Evolutionary conservation across 2,329 filamentous ascomycete species (phyloP), one percentile per base, ranked within the genome.

Genomic region (Uncinocarpus reesii): DNA sequence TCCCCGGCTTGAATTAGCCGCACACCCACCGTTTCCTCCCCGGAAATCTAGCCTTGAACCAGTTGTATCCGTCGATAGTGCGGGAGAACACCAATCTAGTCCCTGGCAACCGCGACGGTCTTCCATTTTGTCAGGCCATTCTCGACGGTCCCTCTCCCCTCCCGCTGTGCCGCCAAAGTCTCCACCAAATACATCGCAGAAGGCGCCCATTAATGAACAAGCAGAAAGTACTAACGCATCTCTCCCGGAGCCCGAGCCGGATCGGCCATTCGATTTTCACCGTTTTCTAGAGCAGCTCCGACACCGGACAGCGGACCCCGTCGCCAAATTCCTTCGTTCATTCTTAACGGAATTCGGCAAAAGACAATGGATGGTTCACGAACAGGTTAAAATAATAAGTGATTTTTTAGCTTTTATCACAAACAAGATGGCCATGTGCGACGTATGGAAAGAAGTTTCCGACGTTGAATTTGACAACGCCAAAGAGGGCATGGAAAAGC

Each of bases 281-380:
- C 80, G 92, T 13, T 98, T 98, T 62, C 72, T 98, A 40, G 92
- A 96, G 64, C 92, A 98, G 66, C 73, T 98, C 26, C 83, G 92
- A 52, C 92, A 98, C 67, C 86, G 90, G 56, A 95, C 93, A 50
- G 93, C 92, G n/a, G 93, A 98, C 60, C 92, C 93, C 1, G 90
- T 98, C 1, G 93, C 93, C 4, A 84, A 90, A 55, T 98, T 95
- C 61, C 75, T 98, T 38, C 86, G 93, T 55, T 96, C 92, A 0
- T 98, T 98, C 60, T 71, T 98, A 24, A 81, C 80, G 42, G 93
- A 98, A 65, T 98, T 98, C 67, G 86, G 81, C 29, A 98, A 96
- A 71, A 86, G 89, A 57, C 92, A 96, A 66, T 98, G 92, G 92
- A 94, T 95, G 86, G 92, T 95, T 5, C 92, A 98, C 63, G 92